These are phyloP conservation scores for Chalciporus piperatus DNA, from an alignment of 768 basidiomycete species.

Conservation along the genomic window DNA sequence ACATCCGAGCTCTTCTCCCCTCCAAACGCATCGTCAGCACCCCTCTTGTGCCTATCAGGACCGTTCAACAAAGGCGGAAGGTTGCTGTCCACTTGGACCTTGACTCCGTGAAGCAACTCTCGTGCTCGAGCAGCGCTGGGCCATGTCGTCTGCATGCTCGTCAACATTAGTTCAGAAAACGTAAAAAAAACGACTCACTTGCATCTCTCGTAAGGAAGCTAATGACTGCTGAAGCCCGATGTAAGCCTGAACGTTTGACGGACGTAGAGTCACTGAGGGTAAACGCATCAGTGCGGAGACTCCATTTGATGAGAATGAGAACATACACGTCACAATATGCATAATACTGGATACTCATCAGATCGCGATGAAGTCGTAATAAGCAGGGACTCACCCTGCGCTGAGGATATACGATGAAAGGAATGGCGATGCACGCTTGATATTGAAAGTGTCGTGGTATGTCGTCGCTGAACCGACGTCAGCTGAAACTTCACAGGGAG, in stretches of 20 bases:
- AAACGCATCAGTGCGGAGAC: constrained; percentile 1
- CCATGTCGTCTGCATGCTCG: constrained; percentile 53
- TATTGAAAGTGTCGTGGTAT: constrained; percentile 58
- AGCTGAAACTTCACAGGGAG: not conserved
- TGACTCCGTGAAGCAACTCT: constrained; percentile 65
- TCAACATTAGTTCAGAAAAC: constrained; percentile 11
- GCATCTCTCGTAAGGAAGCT: constrained; percentile 62
- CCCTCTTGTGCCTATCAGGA: constrained; percentile 52
- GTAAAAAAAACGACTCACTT: constrained; percentile 39
- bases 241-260: constrained; percentile 66
- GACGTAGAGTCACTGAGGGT: constrained; percentile 62
- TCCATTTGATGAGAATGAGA: constrained; percentile 4
- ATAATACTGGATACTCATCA: constrained; percentile 53
- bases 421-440: constrained; percentile 62
- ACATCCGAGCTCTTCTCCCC: constrained; percentile 48
- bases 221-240: constrained; percentile 65
- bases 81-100: constrained; percentile 48
- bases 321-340: constrained; percentile 72
- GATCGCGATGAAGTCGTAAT: not conserved
- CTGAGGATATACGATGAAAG: constrained; percentile 67
- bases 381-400: constrained; percentile 56
- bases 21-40: constrained; percentile 63
- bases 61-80: constrained; percentile 35
- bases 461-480: constrained; percentile 40
- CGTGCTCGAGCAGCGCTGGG: constrained; percentile 65